Conservation (phyloP, 2,329 filamentous ascomycete genomes). For the Botrytis porri region DNA sequence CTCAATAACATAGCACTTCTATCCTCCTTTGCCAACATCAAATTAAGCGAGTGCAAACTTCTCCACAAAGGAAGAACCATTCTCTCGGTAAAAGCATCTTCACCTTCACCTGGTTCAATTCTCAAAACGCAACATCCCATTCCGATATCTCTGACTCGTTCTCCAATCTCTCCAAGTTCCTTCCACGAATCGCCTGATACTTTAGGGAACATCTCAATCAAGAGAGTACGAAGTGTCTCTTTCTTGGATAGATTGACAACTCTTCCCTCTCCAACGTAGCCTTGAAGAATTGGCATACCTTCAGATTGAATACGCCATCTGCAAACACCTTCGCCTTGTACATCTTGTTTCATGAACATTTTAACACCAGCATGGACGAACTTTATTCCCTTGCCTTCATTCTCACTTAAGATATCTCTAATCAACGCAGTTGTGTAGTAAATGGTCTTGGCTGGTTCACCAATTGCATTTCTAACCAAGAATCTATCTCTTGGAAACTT, state of each 20-base stretch:
- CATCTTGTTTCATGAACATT: constrained; percentile 98
- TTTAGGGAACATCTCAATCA: constrained; percentile 96
- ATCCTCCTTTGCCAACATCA: constrained; percentile 98
- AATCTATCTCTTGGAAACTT: constrained; percentile 89
- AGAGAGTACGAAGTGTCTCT: constrained; percentile 74
- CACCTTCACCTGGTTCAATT: constrained; percentile 65
- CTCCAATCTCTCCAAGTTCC: constrained; percentile 81
- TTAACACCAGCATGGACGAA: constrained; percentile 97
- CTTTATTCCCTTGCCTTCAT: constrained; percentile 88
- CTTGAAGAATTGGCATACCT: constrained; percentile 85
- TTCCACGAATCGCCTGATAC: constrained; percentile 72
- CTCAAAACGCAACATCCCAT: constrained; percentile 93
- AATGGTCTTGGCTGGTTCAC: constrained; percentile 86
- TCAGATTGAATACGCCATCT: constrained; percentile 95
- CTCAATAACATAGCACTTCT: constrained; percentile 86
- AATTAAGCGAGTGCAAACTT: constrained; percentile 84
- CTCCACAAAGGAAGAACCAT: constrained; percentile 94
- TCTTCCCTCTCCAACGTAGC: constrained; percentile 78
- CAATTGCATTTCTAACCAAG: constrained; percentile 91
- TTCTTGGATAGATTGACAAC: constrained; percentile 73
- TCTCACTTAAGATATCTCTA: constrained; percentile 78
- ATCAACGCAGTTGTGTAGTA: constrained; percentile 90
- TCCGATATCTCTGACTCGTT: constrained; percentile 71
- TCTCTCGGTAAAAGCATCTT: constrained; percentile 65
- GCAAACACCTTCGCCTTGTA: constrained; percentile 80